Percentiles rank a stretch among this genome's conserved stretches.
Evolutionary conservation across 2,329 filamentous ascomycete species (phyloP).

Genomic region (Sphaerulina vaccinii): DNA sequence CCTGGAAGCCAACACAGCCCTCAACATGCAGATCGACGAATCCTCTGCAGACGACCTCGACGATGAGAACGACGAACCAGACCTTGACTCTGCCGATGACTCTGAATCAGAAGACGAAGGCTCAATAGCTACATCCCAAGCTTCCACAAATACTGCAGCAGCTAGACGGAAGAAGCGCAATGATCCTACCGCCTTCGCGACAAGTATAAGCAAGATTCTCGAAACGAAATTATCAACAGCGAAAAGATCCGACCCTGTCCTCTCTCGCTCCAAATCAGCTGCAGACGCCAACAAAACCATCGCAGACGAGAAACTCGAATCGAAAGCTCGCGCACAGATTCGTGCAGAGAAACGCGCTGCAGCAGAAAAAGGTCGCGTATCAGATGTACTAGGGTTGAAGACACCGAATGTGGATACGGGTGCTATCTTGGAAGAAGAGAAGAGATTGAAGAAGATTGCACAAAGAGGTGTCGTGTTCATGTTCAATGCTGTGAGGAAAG

Average conservation of each 20-base stretch:
- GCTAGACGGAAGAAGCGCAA: conserved; percentile 74
- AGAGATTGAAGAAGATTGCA: conserved; percentile 77
- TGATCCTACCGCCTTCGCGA: conserved; percentile 87
- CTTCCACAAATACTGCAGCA: conserved; percentile 12
- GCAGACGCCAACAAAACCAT: conserved; percentile 69
- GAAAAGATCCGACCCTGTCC: conserved; percentile 84
- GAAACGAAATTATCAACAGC: conserved; percentile 80
- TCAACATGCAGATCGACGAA: conserved; percentile 24
- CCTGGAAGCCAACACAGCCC: conserved; percentile 22
- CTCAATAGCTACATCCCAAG: conserved; percentile 31
- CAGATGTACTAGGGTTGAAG: conserved; percentile 72
- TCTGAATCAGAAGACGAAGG: conserved; percentile 34
- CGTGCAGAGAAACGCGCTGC: conserved; percentile 76
- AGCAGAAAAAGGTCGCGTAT: conserved; percentile 81
- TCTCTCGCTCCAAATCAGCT: conserved; percentile 76
- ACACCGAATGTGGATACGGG: conserved; percentile 52
- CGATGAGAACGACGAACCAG: conserved; percentile 43
- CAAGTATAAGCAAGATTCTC: conserved; percentile 89
- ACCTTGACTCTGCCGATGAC: conserved; percentile 22
- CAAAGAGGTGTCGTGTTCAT: conserved; percentile 93
- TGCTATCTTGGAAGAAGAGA: conserved; percentile 67
- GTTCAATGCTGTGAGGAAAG: conserved; percentile 91
- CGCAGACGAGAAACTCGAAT: conserved; percentile 74
- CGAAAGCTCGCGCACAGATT: conserved; percentile 75
- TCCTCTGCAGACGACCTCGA: conserved; percentile 37